Base-by-base conservation (phyloP, 108 stramenopile species). In the Halocafeteria seosinensis region DNA sequence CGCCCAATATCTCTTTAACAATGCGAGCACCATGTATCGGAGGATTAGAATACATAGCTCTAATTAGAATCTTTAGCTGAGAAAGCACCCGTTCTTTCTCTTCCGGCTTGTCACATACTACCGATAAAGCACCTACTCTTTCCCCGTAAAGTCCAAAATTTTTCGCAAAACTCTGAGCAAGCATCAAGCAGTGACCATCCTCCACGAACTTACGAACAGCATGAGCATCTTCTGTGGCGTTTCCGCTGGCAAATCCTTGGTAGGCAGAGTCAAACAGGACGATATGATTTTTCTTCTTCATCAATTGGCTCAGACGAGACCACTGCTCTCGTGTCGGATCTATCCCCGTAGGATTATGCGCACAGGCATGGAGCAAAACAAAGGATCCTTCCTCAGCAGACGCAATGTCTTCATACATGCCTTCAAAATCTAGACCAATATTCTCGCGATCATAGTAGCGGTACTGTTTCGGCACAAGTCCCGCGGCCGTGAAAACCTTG, bases 131-230 rank as follows among this genome's bases (percentile, higher is more conserved):
- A 6, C 96, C 96, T 52, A 88, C 85, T 25, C 96, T 79, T 68
- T 95, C 86, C 47, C 96, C 96, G 68, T 98, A 98, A 50, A 98
- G 77, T 3, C 96, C 96, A 73, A 98, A 98, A 79, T 98, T 98
- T 79, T 98, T 98, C 38, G 92, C 88, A 75, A 90, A 98, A 30
- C 87, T 88, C 74, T 98, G 96, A 1, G 85, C 87, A 68, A 98
- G 72, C 17, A 86, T 63, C 34, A 98, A 67, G 50, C 84, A 82
- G 61, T 93, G 85, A 5, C 91, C 91, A 35, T 86, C 85, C 0
- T 63, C 72, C 5, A 89, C 89, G 62, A 93, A 93, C 57, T 66
- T 65, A n/a, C 92, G 86, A 30, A 98, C 67, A 2, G 91, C 84
- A 38, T 62, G 65, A 28, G 92, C 94, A 77, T 95, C 96, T 27